Conservation (phyloP, 228 moss, liverwort and hornwort species). For the Sphagnum fallax region DNA sequence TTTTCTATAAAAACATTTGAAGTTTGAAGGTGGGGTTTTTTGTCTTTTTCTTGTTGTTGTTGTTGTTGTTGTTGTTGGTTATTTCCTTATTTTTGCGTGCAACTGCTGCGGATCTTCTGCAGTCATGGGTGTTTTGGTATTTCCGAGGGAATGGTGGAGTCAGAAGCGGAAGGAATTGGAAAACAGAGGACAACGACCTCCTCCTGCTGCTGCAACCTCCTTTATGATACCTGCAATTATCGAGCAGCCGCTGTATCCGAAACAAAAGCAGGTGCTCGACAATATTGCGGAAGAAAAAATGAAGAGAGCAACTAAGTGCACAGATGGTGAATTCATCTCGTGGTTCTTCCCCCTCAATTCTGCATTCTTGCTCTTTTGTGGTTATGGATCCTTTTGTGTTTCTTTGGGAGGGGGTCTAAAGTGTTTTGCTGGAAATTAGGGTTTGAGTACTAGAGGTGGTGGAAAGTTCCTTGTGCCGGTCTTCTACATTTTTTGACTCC, state of each 20-base stretch:
- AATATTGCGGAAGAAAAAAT: slow-evolving; percentile 14
- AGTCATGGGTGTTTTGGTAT: neutral
- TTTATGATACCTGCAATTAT: slow-evolving; percentile 36
- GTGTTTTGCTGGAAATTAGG: no score
- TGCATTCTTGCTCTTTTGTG: neutral
- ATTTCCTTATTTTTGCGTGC: no score
- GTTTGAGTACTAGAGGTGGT: neutral
- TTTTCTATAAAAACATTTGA: no score
- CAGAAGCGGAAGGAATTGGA: slow-evolving; percentile 21
- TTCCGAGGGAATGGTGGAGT: slow-evolving; percentile 37
- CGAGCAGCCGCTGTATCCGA: slow-evolving; percentile 26
- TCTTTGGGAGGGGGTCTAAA: neutral
- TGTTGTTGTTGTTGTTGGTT: no score
- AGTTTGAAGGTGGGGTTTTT: no score
- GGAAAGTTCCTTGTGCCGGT: no score
- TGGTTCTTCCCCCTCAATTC: neutral
- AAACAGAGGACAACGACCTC: neutral
- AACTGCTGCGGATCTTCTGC: no score
- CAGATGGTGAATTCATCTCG: neutral
- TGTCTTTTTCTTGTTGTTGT: no score
- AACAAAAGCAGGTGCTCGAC: slow-evolving; percentile 23
- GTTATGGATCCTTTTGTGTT: neutral
- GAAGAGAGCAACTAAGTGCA: neutral
- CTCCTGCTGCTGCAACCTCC: slow-evolving; percentile 1
- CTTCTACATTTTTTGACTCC: no score